A percentile compares a stretch with the other conserved stretches of the same genome.
Evolutionary conservation across 306 rosid genomes (phyloP).

Genomic region (Lathyrus aphaca): DNA sequence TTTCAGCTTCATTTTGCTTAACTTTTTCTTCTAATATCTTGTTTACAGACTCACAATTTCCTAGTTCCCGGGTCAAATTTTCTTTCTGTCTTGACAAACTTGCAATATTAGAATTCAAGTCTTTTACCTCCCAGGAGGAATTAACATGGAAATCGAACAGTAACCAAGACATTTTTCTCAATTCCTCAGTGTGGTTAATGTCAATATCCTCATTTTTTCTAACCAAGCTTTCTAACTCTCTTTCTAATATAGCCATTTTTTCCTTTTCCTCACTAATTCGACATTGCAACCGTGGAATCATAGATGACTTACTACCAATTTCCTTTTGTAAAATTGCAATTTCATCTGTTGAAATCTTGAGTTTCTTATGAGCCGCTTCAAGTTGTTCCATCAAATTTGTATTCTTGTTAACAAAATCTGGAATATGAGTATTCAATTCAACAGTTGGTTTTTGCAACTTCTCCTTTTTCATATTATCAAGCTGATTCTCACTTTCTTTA

Average conservation of each 20-base stretch:
- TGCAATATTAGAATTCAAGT: conserved; percentile 44
- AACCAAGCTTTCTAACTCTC: conserved; percentile 49
- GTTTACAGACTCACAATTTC: conserved; percentile 45
- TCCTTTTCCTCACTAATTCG: conserved; percentile 48
- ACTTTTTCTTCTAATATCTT: conserved; percentile 40
- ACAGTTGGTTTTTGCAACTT: conserved; percentile 49
- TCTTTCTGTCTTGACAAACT: conserved; percentile 43
- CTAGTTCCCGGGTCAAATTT: conserved; percentile 37
- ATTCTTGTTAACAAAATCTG: background rate
- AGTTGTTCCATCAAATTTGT: conserved; percentile 50
- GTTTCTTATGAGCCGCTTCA: conserved; percentile 45
- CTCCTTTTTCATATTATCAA: conserved; percentile 47
- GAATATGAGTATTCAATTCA: conserved; percentile 50
- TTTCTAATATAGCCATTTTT: conserved; percentile 38
- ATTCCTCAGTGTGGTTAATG: conserved; percentile 43
- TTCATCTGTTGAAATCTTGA: conserved; percentile 52
- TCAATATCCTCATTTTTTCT: conserved; percentile 41
- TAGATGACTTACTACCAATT: conserved; percentile 22
- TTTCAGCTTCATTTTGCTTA: conserved; percentile 50
- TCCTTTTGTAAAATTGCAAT: conserved; percentile 51
- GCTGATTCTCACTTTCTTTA: conserved; percentile 45
- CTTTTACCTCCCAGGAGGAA: conserved; percentile 33
- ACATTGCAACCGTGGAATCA: background rate
- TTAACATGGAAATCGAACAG: conserved; percentile 45
- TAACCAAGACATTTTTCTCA: conserved; percentile 51